Conservation (phyloP, 2,329 filamentous ascomycete genomes). For the Trichoderma aggressivum region DNA sequence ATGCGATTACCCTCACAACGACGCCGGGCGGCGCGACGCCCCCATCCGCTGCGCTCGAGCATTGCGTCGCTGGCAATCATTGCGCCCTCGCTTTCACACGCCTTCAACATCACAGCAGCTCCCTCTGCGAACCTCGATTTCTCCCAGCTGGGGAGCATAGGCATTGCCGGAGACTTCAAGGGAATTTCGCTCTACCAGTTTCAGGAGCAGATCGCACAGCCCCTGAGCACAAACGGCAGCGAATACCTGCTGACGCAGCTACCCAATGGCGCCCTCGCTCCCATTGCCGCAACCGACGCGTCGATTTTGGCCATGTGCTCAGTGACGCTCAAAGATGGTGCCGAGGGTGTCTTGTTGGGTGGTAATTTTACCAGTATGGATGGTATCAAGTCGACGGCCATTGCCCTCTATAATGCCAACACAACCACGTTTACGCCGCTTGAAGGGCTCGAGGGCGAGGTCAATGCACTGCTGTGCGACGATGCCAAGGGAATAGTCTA, state of each 20-base stretch:
- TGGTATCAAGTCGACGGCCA: conserved; percentile 68
- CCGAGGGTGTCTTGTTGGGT: conserved; percentile 76
- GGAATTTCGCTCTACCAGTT: conserved; percentile 89
- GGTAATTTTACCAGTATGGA: conserved; percentile 95
- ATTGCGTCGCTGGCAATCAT: conserved; percentile 41
- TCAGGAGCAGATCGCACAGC: conserved; percentile 69
- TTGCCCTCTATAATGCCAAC: conserved; percentile 77
- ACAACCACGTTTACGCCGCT: conserved; percentile 69
- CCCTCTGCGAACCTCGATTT: conserved; percentile 75
- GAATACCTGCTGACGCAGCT: conserved; percentile 76
- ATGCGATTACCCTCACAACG: conserved; percentile 49
- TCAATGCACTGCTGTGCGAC: conserved; percentile 82
- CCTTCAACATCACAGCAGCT: conserved; percentile 58
- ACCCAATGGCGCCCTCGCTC: conserved; percentile 79
- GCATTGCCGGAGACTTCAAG: conserved; percentile 83
- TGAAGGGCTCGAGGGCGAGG: conserved; percentile 76
- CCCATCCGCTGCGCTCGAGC: conserved; percentile 28
- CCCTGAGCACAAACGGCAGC: conserved; percentile 69
- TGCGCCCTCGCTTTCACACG: conserved; percentile 43
- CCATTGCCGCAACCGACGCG: conserved; percentile 73
- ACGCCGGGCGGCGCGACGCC: conserved; percentile 41
- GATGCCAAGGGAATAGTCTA: conserved; percentile 74
- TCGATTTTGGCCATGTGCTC: conserved; percentile 86
- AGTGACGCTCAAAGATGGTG: conserved; percentile 64
- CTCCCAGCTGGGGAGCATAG: conserved; percentile 73